Conservation (phyloP, 163 green algal species). For the Chlorella variabilis region DNA sequence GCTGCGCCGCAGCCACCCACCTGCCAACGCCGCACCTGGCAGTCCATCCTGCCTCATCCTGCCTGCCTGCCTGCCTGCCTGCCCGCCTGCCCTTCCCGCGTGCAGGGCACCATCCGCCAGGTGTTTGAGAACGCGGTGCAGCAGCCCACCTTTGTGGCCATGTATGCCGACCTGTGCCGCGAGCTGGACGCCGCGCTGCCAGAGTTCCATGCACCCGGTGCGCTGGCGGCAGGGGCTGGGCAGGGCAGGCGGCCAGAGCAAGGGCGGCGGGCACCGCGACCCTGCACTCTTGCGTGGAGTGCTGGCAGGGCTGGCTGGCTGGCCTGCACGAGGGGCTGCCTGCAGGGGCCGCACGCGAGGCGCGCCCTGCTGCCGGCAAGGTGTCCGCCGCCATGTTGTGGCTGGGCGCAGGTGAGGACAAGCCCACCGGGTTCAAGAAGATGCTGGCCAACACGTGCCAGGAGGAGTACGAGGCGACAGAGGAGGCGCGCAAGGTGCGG, state of each 20-base stretch:
- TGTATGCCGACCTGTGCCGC: conserved; percentile 97
- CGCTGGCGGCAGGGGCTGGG: too few species aligned
- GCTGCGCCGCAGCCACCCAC: too few species aligned
- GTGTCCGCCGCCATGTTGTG: too few species aligned
- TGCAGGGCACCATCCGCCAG: conserved; percentile 78
- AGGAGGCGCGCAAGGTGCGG: conserved; percentile 67
- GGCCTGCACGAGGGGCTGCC: too few species aligned
- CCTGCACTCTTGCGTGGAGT: neutral
- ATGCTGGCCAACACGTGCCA: conserved; percentile 99
- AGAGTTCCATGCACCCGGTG: conserved; percentile 44
- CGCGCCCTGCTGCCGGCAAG: neutral
- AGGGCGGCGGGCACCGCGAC: too few species aligned
- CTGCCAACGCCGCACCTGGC: too few species aligned
- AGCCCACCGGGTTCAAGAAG: conserved; percentile 89
- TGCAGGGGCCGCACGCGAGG: too few species aligned
- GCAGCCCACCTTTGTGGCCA: conserved; percentile 96
- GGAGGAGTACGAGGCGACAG: conserved; percentile 96
- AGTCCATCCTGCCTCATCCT: too few species aligned
- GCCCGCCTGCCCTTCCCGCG: neutral
- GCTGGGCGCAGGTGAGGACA: conserved; percentile 47
- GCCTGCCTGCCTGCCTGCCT: neutral
- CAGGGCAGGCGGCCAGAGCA: too few species aligned
- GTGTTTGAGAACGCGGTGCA: conserved; percentile 98
- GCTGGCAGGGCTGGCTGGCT: neutral
- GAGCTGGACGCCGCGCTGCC: conserved; percentile 77